Evolutionary conservation across 2,329 filamentous ascomycete genomes (phyloP).

Genomic region (Graphium sp.): DNA sequence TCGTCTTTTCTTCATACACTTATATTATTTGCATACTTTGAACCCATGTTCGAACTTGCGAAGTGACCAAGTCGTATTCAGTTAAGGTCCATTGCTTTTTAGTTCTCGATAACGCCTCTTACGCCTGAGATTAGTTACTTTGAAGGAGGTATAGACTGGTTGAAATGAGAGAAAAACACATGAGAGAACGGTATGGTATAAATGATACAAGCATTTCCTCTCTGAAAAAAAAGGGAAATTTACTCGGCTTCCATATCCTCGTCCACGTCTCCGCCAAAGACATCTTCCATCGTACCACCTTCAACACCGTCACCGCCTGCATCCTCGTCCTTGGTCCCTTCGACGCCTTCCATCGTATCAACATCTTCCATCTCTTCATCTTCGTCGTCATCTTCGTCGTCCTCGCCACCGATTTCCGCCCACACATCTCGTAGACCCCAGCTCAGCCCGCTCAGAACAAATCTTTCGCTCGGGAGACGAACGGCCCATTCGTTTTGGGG

Average conservation of each 20-base stretch:
- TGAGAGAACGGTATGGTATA: not conserved
- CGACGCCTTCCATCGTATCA: constrained; percentile 32
- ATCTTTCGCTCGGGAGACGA: constrained; percentile 48
- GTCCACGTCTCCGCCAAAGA: constrained; percentile 35
- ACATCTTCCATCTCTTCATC: constrained; percentile 20
- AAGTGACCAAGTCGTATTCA: too few relatives aligned
- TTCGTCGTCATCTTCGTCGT: constrained; percentile 21
- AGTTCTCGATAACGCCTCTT: too few relatives aligned
- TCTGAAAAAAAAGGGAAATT: too few relatives aligned
- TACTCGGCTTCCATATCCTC: constrained; percentile 43
- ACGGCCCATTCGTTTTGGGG: constrained; percentile 51
- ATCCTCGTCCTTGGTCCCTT: constrained; percentile 21
- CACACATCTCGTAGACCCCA: constrained; percentile 48
- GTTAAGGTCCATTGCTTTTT: too few relatives aligned
- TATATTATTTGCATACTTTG: too few relatives aligned
- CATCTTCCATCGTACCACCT: constrained; percentile 33
- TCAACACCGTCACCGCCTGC: constrained; percentile 28
- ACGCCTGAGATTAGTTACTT: too few relatives aligned
- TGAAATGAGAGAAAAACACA: not conserved
- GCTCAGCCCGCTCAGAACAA: constrained; percentile 47
- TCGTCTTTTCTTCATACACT: too few relatives aligned
- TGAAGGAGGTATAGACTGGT: too few relatives aligned
- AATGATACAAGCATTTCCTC: not conserved
- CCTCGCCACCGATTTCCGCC: constrained; percentile 28
- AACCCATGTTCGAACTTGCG: too few relatives aligned